Percentiles rank a stretch among this genome's conserved stretches.
These are phyloP conservation scores for Penicillium dipodomyicola DNA, from an alignment of 495 filamentous ascomycete genomes.

Conservation along the genomic window DNA sequence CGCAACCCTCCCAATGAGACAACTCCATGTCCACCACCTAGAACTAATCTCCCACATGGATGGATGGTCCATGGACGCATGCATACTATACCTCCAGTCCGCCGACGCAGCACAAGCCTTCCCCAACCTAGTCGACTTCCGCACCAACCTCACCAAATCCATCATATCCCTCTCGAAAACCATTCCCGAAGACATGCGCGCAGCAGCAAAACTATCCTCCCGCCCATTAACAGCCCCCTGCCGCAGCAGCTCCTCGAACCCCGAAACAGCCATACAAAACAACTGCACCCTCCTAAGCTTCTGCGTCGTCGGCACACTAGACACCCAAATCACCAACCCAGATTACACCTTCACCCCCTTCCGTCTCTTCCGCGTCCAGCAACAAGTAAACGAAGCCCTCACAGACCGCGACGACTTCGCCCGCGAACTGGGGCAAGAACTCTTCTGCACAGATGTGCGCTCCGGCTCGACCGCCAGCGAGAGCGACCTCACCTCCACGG, in stretches of 20 bases:
- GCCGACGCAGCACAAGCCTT: slow-evolving; percentile 30
- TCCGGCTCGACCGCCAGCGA: slow-evolving; percentile 29
- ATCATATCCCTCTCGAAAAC: slow-evolving; percentile 42
- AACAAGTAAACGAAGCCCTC: slow-evolving; percentile 51
- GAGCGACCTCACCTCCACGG: slow-evolving; percentile 26
- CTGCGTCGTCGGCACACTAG: slow-evolving; percentile 54
- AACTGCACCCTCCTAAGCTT: slow-evolving; percentile 49
- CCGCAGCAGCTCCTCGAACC: slow-evolving; percentile 19
- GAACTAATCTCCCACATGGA: slow-evolving; percentile 58
- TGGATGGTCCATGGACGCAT: slow-evolving; percentile 52
- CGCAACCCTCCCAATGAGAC: slow-evolving; percentile 54
- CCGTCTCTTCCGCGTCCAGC: slow-evolving; percentile 56
- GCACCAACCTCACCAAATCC: slow-evolving; percentile 37
- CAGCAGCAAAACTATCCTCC: slow-evolving; percentile 48
- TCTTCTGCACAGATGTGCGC: slow-evolving; percentile 32
- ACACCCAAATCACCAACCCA: slow-evolving; percentile 39
- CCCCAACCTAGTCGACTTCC: slow-evolving; percentile 39
- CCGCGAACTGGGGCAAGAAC: slow-evolving; percentile 38
- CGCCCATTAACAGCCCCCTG: slow-evolving; percentile 48
- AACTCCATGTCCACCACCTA: slow-evolving; percentile 57
- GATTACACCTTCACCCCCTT: slow-evolving; percentile 49
- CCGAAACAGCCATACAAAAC: slow-evolving; percentile 24
- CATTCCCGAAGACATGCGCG: slow-evolving; percentile 48
- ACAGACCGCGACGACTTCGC: slow-evolving; percentile 52
- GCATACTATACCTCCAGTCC: slow-evolving; percentile 48